Evolutionary conservation across 805 yeast genomes (phyloP).

Genomic region (Wickerhamiella sergipiensis): DNA sequence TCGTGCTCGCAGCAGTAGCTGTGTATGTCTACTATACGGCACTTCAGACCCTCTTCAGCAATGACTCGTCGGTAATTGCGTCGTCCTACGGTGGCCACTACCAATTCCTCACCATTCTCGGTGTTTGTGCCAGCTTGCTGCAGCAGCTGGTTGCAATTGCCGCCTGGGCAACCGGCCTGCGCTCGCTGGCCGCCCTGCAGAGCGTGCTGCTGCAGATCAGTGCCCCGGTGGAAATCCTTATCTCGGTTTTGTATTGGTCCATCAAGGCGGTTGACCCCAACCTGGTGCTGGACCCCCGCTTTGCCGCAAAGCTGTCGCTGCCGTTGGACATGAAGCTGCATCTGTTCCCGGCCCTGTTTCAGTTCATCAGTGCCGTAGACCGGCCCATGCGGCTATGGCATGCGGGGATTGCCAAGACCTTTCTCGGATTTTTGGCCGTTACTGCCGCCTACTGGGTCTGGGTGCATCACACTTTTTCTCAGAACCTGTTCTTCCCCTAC

Average conservation of each 20-base stretch:
- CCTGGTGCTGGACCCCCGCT: slow-evolving; percentile 20
- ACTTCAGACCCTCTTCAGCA: slow-evolving; percentile 7
- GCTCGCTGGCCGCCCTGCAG: slow-evolving; percentile 12
- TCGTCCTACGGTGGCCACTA: slow-evolving; percentile 26
- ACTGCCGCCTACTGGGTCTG: slow-evolving; percentile 24
- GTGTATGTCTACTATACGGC: slow-evolving; percentile 11
- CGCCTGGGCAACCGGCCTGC: slow-evolving; percentile 20
- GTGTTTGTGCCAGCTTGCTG: slow-evolving; percentile 14
- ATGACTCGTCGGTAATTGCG: slow-evolving; percentile 9
- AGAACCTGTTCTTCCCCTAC: slow-evolving; percentile 24
- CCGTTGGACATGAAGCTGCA: slow-evolving; percentile 22
- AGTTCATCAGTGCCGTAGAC: slow-evolving; percentile 18
- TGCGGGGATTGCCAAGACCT: slow-evolving; percentile 11
- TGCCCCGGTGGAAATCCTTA: slow-evolving; percentile 24
- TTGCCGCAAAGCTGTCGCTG: slow-evolving; percentile 15
- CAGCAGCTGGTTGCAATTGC: slow-evolving; percentile 20
- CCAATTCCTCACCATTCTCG: slow-evolving; percentile 23
- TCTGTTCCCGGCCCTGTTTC: slow-evolving; percentile 20
- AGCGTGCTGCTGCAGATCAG: slow-evolving; percentile 15
- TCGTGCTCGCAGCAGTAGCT: neutral
- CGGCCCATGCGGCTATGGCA: slow-evolving; percentile 18
- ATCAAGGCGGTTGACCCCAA: slow-evolving; percentile 16
- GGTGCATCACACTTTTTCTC: slow-evolving; percentile 19
- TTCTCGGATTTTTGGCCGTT: slow-evolving; percentile 11
- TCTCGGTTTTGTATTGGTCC: slow-evolving; percentile 24